phyloP scores from a whole-genome alignment of 2,329 filamentous ascomycete genomes.

The Diplocarpon rosae region DNA sequence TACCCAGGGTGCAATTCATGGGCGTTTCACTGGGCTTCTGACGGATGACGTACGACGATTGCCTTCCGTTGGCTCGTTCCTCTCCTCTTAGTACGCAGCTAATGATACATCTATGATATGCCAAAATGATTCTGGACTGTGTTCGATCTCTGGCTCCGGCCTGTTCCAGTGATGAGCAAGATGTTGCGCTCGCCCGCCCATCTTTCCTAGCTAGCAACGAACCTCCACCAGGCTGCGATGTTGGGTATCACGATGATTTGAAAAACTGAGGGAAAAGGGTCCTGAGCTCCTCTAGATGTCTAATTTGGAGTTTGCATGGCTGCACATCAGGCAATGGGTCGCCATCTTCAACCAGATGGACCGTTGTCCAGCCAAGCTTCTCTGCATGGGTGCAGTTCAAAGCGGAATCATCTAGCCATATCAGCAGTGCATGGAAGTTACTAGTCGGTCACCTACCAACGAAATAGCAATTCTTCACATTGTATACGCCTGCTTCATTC shows the following conservation, averaged over 20 bases:
- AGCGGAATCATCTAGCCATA: slow-evolving; percentile 64
- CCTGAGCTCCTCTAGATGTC: slow-evolving; percentile 64
- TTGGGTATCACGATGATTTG: slow-evolving; percentile 36
- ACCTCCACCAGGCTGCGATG: background rate
- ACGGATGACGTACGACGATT: background rate
- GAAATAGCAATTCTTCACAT: slow-evolving; percentile 71
- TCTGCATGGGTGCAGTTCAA: slow-evolving; percentile 70
- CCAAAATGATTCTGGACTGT: too few species aligned
- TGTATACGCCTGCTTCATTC: slow-evolving; percentile 63
- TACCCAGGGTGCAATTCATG: slow-evolving; percentile 5
- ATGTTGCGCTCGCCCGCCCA: too few species aligned
- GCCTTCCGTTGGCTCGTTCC: background rate
- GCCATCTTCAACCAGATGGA: slow-evolving; percentile 73
- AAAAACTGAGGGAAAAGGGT: slow-evolving; percentile 76
- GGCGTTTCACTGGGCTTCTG: background rate
- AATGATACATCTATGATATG: too few species aligned
- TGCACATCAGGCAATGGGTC: slow-evolving; percentile 50
- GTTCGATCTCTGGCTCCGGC: too few species aligned
- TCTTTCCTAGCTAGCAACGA: too few species aligned
- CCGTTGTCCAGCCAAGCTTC: slow-evolving; percentile 74
- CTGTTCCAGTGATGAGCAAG: too few species aligned
- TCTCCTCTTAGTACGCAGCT: too few species aligned
- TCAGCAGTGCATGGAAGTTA: slow-evolving; percentile 2
- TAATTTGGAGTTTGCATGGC: slow-evolving; percentile 66
- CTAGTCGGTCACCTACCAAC: slow-evolving; percentile 53